Percentiles rank a stretch among this genome's conserved stretches.
These are phyloP conservation scores for Saturnispora silvae DNA, from an alignment of 805 yeast species.

Conservation along the genomic window DNA sequence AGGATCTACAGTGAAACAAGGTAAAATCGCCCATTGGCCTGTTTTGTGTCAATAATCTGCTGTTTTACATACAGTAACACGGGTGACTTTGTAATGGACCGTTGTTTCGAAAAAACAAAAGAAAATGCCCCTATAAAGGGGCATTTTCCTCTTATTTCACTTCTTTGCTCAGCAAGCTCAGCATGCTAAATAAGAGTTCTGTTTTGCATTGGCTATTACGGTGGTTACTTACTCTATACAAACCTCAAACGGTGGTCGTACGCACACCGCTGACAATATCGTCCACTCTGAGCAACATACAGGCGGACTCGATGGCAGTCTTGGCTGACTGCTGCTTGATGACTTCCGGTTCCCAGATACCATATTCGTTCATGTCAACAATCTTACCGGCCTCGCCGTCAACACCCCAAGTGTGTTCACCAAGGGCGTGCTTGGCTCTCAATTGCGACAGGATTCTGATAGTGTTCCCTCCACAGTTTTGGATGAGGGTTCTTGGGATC, in stretches of 20 bases:
- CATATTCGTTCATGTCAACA: slow-evolving; percentile 91
- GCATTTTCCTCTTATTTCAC: too few relatives aligned
- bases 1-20: too few relatives aligned
- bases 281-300: slow-evolving; percentile 88
- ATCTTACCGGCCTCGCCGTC: slow-evolving; percentile 93
- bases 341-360: slow-evolving; percentile 99
- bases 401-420: slow-evolving; percentile 75
- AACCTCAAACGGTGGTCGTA: slow-evolving; percentile 12
- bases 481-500: slow-evolving; percentile 93
- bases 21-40: too few relatives aligned
- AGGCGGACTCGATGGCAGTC: slow-evolving; percentile 97
- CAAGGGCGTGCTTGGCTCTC: slow-evolving; percentile 94
- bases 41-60: too few relatives aligned
- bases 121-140: too few relatives aligned
- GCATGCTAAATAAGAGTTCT: too few relatives aligned
- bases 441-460: slow-evolving; percentile 80
- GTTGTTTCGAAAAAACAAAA: too few relatives aligned
- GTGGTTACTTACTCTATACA: too few relatives aligned
- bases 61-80: too few relatives aligned
- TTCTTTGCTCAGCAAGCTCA: too few relatives aligned
- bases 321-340: slow-evolving; percentile 93
- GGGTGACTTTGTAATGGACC: too few relatives aligned
- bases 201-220: too few relatives aligned
- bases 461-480: slow-evolving; percentile 96
- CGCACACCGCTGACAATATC: slow-evolving; percentile 96